Evolutionary conservation across 352 stramenopile genomes (phyloP), one percentile per base, ranked within the genome.

Genomic region (Pelagophyceae sp.): DNA sequence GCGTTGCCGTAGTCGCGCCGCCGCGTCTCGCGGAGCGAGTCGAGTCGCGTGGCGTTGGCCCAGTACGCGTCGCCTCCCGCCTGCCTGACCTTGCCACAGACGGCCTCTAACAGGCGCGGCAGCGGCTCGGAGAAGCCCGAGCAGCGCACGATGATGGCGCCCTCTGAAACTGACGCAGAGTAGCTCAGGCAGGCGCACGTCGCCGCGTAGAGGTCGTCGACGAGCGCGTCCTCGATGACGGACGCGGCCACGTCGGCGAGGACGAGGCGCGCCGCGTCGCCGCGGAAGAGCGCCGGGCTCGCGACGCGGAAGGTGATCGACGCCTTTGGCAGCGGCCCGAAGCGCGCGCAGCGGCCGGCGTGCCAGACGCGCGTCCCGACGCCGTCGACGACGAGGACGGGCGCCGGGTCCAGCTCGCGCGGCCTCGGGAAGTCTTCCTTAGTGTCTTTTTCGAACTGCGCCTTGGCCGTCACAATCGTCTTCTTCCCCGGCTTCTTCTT

Each of bases 161-260:
- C 15, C 6, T 60, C 33, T 51, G 32, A 3, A 31, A 27, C 45
- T 32, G 50, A 76, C 1, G 71, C 20, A 5, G 6, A 31, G 72
- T 79, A 80, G 60, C 3, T 1, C 11, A 80, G 64, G 60, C 23
- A 5, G 1, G 77, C 77, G 17, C 76, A 5, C 6, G 58, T 61
- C 33, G 77, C 77, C 51, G 37, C 60, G 72, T 80, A 80, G 15
- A 70, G 23, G 1, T 72, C 54, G 17, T 79, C 72, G 25, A n/a
- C 69, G 40, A 80, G 72, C 25, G 37, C 40, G 50, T 80, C 72
- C 2, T 1, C 25, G 31, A 67, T 0, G 2, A 79, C 15, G 6
- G 3, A 2, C 37, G 6, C 35, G 19, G 15, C 6, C 1, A 80
- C 1, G 11, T 54, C 6, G n/a, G 33, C 11, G 15, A 40, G 11